A percentile compares a stretch with the other conserved stretches of the same genome.
These are phyloP conservation scores for Pseudoturritis turrita DNA, from an alignment of 345 rosid genomes.

Conservation along the genomic window DNA sequence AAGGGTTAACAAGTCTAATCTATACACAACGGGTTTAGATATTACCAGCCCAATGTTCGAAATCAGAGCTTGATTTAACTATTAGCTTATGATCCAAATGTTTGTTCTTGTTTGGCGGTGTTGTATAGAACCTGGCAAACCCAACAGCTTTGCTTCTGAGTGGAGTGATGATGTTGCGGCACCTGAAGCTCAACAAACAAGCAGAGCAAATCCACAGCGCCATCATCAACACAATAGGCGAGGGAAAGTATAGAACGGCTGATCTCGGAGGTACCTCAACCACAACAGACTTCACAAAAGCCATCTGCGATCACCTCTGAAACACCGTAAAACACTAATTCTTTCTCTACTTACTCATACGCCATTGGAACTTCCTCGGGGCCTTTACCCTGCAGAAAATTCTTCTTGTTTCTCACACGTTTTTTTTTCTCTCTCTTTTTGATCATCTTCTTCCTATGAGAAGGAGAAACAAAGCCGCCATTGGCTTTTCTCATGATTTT, in stretches of 20 bases:
- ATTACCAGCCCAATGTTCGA: not conserved
- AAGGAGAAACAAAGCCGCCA: slow-evolving; percentile 17
- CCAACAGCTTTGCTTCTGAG: slow-evolving; percentile 92
- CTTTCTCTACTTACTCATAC: not conserved
- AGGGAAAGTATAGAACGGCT: slow-evolving; percentile 83
- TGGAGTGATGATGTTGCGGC: slow-evolving; percentile 77
- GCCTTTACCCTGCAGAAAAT: not conserved
- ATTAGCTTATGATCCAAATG: not conserved
- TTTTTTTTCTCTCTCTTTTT: not conserved
- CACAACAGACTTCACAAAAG: slow-evolving; percentile 82
- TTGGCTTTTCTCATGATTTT: slow-evolving; percentile 4
- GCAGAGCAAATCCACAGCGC: slow-evolving; percentile 84
- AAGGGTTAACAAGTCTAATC: not conserved
- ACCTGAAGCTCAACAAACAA: slow-evolving; percentile 65
- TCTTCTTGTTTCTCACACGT: not conserved
- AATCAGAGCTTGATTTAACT: not conserved
- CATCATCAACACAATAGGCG: slow-evolving; percentile 71
- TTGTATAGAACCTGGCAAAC: slow-evolving; percentile 73
- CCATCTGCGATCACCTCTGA: slow-evolving; percentile 73
- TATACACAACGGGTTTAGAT: not conserved
- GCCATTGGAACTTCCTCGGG: not conserved
- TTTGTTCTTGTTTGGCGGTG: not conserved
- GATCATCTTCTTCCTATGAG: not conserved
- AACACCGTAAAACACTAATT: slow-evolving; percentile 7
- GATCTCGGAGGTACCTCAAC: slow-evolving; percentile 86